Base-by-base conservation (phyloP, 2,329 filamentous ascomycete species). In the Penicillium sp. region DNA sequence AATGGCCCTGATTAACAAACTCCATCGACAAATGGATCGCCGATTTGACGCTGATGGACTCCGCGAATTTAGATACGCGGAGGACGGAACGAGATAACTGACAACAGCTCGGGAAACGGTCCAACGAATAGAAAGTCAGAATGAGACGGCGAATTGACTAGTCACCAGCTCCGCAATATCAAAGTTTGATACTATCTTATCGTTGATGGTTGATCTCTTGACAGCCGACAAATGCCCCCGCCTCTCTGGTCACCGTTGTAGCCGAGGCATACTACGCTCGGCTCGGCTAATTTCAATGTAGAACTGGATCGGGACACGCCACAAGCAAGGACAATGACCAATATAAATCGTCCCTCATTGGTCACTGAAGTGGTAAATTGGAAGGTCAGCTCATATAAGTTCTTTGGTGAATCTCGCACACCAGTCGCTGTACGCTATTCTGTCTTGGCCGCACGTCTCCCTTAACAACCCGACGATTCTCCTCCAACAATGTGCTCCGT, bases 401-500 rank as follows among this genome's bases (percentile, higher is more conserved):
- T 28, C 10, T n/a, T 45, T 25, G 42, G 15, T 6, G 4, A 45
- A 8, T 12, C 42, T 28, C 22, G 14, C 22, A 48, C 10, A 4
- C 35, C 34, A 20, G 17, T 28, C 34, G 8, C 8, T 51, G 34
- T 10, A 37, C 17, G 22, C 42, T 28, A 10, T 6, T 45, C 14
- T 6, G 22, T 7, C 14, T 10, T 31, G 22, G 4, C 25, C 25
- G 5, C 25, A 37, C 37, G 14, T 4, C 20, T 17, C 22, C 31
- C 38, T 7, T 20, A 39, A 25, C 12, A 10, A 38, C 14, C 3
- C n/a, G 38, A 6, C 34, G 15, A 22, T 8, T 39, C 7, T 22
- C 25, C 17, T 35, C 15, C 35, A 25, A 55, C 25, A 38, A 59
- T 59, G 57, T 22, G 57, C n/a, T 54, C 52, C n/a, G 4, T 39